These are phyloP conservation scores for Scortechinia acanthostroma DNA, from an alignment of 2,329 filamentous ascomycete genomes.

Conservation along the genomic window DNA sequence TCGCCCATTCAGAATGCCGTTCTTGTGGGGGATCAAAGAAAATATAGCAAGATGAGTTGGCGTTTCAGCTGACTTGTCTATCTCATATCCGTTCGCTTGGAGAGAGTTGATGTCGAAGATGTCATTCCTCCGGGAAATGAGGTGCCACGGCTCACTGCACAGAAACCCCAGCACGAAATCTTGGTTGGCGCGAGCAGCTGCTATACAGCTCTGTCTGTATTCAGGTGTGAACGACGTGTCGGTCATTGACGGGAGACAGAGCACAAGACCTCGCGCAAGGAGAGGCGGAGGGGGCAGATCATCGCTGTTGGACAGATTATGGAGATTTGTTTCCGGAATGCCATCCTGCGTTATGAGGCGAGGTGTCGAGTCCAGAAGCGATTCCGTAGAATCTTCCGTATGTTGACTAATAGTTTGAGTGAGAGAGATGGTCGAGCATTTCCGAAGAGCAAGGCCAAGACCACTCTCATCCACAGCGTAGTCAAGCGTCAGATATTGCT, in stretches of 20 bases:
- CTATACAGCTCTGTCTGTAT: conserved; percentile 21
- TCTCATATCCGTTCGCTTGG: not conserved
- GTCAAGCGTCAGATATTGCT: conserved; percentile 6
- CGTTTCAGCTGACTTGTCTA: not conserved
- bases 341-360: conserved; percentile 1
- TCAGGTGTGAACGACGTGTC: conserved; percentile 19
- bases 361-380: conserved; percentile 5
- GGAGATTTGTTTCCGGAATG: not conserved
- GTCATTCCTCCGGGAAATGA: conserved; percentile 14
- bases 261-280: conserved; percentile 21
- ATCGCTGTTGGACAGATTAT: conserved; percentile 7
- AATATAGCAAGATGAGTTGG: not conserved
- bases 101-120: not conserved
- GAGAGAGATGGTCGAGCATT: conserved; percentile 28
- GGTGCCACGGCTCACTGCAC: conserved; percentile 22
- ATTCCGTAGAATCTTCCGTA: conserved; percentile 16
- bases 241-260: conserved; percentile 20
- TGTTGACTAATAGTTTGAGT: conserved; percentile 26
- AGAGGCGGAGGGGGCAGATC: conserved; percentile 20
- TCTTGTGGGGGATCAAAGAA: not conserved
- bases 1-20: not conserved
- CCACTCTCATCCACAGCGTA: conserved; percentile 7
- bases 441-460: conserved; percentile 9
- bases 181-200: conserved; percentile 24
- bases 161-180: conserved; percentile 28